Base-by-base conservation (phyloP, 495 filamentous ascomycete genomes). In the Penicillium diatomitis region DNA sequence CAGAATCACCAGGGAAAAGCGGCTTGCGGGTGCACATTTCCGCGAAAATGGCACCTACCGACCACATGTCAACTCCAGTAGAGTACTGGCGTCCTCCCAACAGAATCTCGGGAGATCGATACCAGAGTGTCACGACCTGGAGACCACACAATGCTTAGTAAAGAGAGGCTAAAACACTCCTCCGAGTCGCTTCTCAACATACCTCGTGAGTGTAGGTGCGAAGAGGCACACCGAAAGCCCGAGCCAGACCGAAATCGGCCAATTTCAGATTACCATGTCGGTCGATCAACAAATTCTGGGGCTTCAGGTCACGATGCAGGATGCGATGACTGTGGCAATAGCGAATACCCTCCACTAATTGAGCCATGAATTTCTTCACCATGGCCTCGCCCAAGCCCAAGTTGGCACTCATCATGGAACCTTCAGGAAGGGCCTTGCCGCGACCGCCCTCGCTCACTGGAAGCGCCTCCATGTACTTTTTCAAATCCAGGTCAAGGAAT, bases 1-100 rank as follows among this genome's bases (percentile, higher is more conserved):
- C 92, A 2, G 90, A 96, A 65, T 99, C 94, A 35, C 92, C 92
- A 29, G 92, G 92, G 77, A 99, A 97, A 8, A 97, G 72, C 5
- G 92, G 90, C 69, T 96, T 97, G 59, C 89, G 85, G 10, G 94
- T 99, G 75, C 90, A 96, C 94, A 99, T 97, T 70, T 99, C 92
- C 9, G 94, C 92, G 67, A 99, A 99, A 68, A 99, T 99, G 64
- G 92, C 95, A 38, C 92, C 92, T 44, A 91, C 83, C 32, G 89
- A 95, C 92, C 92, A 99, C 94, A 99, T 97, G 66, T 99, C 92
- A 38, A 99, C 90, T 52, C 94, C 92, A 40, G 92, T 97, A 27
- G 88, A 95, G 73, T 99, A 99, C 66, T 97, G 92, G 41, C 90
- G 86, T 47, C 94, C 92, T 59, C 92, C 92, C 9, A 99, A 85